Percentiles rank a stretch among this genome's conserved stretches.
Evolutionary conservation across 331 rosid species (phyloP).

Genomic region (Dryas integrifolia): DNA sequence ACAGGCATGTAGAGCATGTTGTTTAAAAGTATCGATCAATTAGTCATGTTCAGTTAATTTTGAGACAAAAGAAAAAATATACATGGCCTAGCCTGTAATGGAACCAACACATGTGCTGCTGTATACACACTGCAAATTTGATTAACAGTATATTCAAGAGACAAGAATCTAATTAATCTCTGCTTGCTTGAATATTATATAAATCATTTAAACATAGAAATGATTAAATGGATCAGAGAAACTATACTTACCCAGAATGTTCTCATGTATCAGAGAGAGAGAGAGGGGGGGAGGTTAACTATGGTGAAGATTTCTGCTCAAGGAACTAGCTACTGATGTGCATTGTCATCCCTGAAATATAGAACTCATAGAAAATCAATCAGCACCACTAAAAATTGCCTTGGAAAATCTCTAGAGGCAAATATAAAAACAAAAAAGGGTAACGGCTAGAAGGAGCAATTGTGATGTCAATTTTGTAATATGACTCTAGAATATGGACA

Average conservation of each 20-base stretch:
- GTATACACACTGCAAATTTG: not conserved
- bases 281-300: too few relatives aligned
- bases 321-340: not conserved
- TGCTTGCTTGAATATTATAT: not conserved
- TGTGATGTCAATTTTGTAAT: too few relatives aligned
- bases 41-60: not conserved
- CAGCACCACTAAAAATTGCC: too few relatives aligned
- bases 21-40: not conserved
- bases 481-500: too few relatives aligned
- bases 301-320: not conserved
- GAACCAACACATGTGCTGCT: slow-evolving; percentile 1
- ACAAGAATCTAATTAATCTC: slow-evolving; percentile 7
- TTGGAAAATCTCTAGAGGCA: too few relatives aligned
- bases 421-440: too few relatives aligned
- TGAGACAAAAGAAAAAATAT: not conserved
- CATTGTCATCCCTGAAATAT: slow-evolving; percentile 4
- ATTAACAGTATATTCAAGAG: not conserved
- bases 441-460: too few relatives aligned
- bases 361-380: not conserved
- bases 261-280: not conserved
- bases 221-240: not conserved
- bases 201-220: too few relatives aligned
- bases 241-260: slow-evolving; percentile 6
- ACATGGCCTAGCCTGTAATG: not conserved
- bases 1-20: not conserved